Evolutionary conservation across 2,329 filamentous ascomycete species (phyloP).

Genomic region (Aulographum hederae): DNA sequence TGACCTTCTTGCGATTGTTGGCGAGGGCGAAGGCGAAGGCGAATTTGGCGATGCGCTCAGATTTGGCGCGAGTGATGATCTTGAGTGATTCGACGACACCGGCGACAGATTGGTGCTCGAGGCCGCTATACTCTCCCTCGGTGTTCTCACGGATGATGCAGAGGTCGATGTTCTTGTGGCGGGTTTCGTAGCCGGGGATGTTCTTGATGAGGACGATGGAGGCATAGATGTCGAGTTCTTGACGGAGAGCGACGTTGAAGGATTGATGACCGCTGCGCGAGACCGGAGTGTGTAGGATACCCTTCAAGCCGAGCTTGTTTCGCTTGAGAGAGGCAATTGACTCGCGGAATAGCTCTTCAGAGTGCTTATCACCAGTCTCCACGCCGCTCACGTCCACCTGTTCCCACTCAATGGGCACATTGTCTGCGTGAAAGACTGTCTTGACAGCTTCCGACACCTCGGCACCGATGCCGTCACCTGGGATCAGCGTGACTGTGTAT

Average conservation of each 20-base stretch:
- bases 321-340: constrained; percentile 87
- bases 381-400: constrained; percentile 91
- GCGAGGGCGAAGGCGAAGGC: constrained; percentile 94
- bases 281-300: constrained; percentile 94
- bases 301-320: constrained; percentile 98
- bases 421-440: constrained; percentile 99
- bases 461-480: constrained; percentile 89
- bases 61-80: constrained; percentile 98
- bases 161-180: constrained; percentile 91
- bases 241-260: constrained; percentile 97
- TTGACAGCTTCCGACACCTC: constrained; percentile 97
- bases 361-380: constrained; percentile 66
- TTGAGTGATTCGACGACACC: constrained; percentile 98
- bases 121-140: constrained; percentile 96
- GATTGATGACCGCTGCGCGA: constrained; percentile 94
- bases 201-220: constrained; percentile 98
- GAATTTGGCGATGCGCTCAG: constrained; percentile 97
- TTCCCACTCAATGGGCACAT: constrained; percentile 97
- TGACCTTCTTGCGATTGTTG: constrained; percentile 98
- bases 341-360: constrained; percentile 89
- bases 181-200: constrained; percentile 94
- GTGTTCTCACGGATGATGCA: constrained; percentile 99
- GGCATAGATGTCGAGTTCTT: constrained; percentile 99
- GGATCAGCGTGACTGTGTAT: constrained; percentile 97
- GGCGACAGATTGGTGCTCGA: constrained; percentile 93